Evolutionary conservation across 768 basidiomycete genomes (phyloP).

Genomic region (Phallus indusiatus): DNA sequence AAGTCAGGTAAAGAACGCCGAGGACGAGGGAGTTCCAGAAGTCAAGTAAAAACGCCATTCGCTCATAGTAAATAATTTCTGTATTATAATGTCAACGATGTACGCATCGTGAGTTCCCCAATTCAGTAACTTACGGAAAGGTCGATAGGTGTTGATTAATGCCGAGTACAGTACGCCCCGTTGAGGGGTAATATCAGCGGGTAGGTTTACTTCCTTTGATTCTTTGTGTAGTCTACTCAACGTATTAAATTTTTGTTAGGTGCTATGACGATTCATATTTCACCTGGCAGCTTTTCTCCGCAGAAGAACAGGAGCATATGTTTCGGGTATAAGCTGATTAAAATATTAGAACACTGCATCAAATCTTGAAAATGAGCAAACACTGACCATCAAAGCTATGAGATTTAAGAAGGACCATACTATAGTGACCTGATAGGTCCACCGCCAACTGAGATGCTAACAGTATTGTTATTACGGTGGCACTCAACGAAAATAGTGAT

Average conservation of each 20-base stretch:
- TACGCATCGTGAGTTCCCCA: slow-evolving; percentile 5
- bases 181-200: slow-evolving; percentile 14
- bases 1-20: slow-evolving; percentile 38
- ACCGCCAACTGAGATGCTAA: not conserved
- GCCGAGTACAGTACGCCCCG: slow-evolving; percentile 21
- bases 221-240: not conserved
- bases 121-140: slow-evolving; percentile 15
- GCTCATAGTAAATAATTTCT: slow-evolving; percentile 23
- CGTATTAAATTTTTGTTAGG: too few species aligned
- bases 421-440: not conserved
- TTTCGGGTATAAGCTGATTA: slow-evolving; percentile 22
- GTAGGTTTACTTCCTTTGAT: not conserved
- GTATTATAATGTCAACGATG: slow-evolving; percentile 6
- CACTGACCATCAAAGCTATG: not conserved
- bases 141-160: slow-evolving; percentile 25
- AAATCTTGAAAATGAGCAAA: not conserved
- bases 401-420: not conserved
- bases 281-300: slow-evolving; percentile 18
- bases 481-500: not conserved
- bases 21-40: slow-evolving; percentile 28
- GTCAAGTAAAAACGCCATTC: slow-evolving; percentile 24
- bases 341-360: not conserved
- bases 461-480: not conserved
- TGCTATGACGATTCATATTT: not conserved
- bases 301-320: slow-evolving; percentile 22